These are phyloP conservation scores for Fusarium avenaceum DNA, from an alignment of 2,329 filamentous ascomycete species.

Conservation along the genomic window DNA sequence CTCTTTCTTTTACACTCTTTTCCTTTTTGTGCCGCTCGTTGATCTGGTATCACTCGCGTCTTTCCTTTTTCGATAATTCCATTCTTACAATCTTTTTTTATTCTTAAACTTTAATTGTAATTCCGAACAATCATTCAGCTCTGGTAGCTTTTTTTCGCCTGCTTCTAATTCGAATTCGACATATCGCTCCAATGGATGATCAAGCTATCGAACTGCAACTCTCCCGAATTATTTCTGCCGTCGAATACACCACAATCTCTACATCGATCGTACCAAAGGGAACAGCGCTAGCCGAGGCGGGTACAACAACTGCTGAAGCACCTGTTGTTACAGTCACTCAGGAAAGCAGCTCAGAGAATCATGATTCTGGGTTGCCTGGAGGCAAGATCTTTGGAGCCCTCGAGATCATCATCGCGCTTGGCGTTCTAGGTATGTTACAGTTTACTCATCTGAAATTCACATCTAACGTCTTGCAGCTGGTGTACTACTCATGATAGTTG, in stretches of 20 bases:
- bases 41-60: constrained; percentile 35
- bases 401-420: constrained; percentile 45
- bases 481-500: constrained; percentile 24
- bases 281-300: constrained; percentile 16
- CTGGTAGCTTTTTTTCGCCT: constrained; percentile 16
- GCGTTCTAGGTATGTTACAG: constrained; percentile 27
- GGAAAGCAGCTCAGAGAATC: constrained; percentile 9
- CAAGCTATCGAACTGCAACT: constrained; percentile 36
- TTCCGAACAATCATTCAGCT: constrained; percentile 17
- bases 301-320: constrained; percentile 1
- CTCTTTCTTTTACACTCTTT: background rate
- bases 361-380: background rate
- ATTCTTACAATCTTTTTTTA: constrained; percentile 25
- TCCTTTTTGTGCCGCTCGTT: constrained; percentile 21
- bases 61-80: constrained; percentile 33
- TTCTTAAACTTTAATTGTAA: constrained; percentile 25
- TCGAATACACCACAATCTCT: constrained; percentile 43
- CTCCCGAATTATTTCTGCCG: constrained; percentile 42
- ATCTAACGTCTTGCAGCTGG: constrained; percentile 12
- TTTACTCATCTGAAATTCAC: accelerated
- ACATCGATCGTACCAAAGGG: constrained; percentile 40
- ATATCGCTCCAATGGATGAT: constrained; percentile 24
- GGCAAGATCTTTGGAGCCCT: constrained; percentile 26
- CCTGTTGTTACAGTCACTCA: constrained; percentile 29
- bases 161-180: background rate